phyloP scores from a whole-genome alignment of 257 asterid species.

The Leonotis leonurus region DNA sequence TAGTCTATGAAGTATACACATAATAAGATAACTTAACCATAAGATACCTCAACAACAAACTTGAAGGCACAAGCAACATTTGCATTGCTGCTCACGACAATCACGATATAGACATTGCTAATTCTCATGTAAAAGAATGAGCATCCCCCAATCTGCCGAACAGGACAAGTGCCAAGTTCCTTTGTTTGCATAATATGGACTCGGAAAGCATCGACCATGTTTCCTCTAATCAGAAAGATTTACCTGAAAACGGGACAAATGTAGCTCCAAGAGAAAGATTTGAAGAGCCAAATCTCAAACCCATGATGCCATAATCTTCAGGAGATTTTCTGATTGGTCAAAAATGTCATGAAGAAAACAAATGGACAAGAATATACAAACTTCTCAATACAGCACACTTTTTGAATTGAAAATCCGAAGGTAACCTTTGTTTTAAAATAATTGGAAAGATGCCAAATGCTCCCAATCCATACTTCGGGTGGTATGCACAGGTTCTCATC shows the following conservation, averaged over 20 bases:
- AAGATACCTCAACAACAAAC: conserved; percentile 95
- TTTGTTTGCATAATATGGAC: conserved; percentile 97
- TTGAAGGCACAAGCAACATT: conserved; percentile 98
- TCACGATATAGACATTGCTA: conserved; percentile 95
- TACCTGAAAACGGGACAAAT: no score
- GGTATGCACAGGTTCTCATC: no score
- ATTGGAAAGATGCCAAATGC: no score
- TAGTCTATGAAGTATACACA: conserved; percentile 17
- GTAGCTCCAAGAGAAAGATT: no score
- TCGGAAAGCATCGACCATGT: conserved; percentile 99
- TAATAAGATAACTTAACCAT: neutral
- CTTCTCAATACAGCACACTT: no score
- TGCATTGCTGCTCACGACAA: conserved; percentile 98
- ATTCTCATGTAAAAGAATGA: conserved; percentile 98
- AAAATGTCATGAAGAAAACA: no score
- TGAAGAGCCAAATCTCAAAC: neutral
- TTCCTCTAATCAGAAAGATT: conserved; percentile 53
- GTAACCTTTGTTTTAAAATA: no score
- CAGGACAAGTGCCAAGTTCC: conserved; percentile 99
- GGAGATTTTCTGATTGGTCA: no score
- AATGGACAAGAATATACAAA: no score
- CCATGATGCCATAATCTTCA: no score
- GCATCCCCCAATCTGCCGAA: conserved; percentile 98
- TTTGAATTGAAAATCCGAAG: no score
- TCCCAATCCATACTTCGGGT: no score